These are phyloP conservation scores for Pichia sp. DNA, from an alignment of 1,139 yeast genomes.

Conservation along the genomic window DNA sequence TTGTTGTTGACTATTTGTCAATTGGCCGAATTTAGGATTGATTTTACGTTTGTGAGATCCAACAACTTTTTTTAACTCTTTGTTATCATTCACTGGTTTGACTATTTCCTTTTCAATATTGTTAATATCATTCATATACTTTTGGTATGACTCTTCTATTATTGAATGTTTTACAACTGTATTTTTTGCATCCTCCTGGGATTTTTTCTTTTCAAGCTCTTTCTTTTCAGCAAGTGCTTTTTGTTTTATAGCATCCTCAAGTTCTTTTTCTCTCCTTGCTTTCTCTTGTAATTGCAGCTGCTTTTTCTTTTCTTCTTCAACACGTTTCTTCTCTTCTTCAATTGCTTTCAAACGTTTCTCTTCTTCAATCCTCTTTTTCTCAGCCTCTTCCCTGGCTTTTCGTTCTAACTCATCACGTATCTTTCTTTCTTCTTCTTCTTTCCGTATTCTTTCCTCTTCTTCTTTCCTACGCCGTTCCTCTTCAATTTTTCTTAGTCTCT, in stretches of 20 bases:
- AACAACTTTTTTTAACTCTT: conserved; percentile 37
- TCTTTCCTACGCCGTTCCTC: conserved; percentile 16
- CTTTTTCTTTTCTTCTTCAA: conserved; percentile 21
- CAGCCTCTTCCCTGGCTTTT: conserved; percentile 12
- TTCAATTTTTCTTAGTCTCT: conserved; percentile 7
- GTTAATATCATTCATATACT: conserved; percentile 49
- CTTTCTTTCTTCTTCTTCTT: conserved; percentile 21
- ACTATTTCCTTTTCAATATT: conserved; percentile 57
- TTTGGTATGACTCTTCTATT: conserved; percentile 43
- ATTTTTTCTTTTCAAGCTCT: conserved; percentile 14
- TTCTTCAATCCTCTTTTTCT: conserved; percentile 12
- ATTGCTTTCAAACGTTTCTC: conserved; percentile 16
- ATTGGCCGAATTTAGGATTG: conserved; percentile 86
- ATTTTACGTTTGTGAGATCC: conserved; percentile 58
- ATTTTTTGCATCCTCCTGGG: conserved; percentile 17
- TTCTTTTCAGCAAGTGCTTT: conserved; percentile 18
- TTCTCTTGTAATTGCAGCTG: conserved; percentile 15
- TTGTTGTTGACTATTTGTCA: conserved; percentile 66
- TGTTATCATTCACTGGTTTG: conserved; percentile 42
- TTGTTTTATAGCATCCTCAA: conserved; percentile 20
- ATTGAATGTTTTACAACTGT: conserved; percentile 32
- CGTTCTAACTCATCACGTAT: conserved; percentile 21
- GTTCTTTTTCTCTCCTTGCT: conserved; percentile 22
- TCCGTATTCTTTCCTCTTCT: conserved; percentile 15
- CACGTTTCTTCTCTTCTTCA: conserved; percentile 16